Percentiles rank a stretch among this genome's conserved stretches.
Evolutionary conservation across 1,284 basidiomycete species (phyloP).

Genomic region (Tilletia caries): DNA sequence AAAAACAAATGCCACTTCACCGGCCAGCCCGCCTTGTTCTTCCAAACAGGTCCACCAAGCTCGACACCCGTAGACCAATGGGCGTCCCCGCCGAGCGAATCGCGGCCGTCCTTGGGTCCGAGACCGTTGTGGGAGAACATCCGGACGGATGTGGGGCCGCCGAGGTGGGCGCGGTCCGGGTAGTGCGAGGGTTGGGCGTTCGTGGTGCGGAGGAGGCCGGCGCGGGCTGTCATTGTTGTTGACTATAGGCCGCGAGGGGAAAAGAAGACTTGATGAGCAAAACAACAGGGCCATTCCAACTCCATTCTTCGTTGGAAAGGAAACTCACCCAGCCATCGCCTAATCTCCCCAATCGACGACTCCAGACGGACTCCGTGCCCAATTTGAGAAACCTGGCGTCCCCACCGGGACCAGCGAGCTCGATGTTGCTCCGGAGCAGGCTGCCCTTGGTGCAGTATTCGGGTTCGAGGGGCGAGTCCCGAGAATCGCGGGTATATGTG

Average conservation of each 20-base stretch:
- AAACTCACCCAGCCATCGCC: slow-evolving; percentile 16
- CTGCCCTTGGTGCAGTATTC: slow-evolving; percentile 58
- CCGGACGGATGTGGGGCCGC: slow-evolving; percentile 84
- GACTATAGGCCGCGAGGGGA: not conserved
- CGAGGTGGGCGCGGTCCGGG: slow-evolving; percentile 85
- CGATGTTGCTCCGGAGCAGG: slow-evolving; percentile 26
- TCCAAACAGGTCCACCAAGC: slow-evolving; percentile 73
- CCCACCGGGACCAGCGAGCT: slow-evolving; percentile 45
- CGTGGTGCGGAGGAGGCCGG: slow-evolving; percentile 34
- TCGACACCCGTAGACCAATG: slow-evolving; percentile 81
- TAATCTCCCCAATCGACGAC: slow-evolving; percentile 24
- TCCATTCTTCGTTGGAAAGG: not conserved
- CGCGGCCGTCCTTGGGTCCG: slow-evolving; percentile 77
- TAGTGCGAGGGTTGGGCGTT: slow-evolving; percentile 59
- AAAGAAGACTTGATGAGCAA: not conserved
- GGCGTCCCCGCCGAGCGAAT: slow-evolving; percentile 84
- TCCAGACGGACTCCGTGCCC: slow-evolving; percentile 28
- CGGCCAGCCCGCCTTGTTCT: slow-evolving; percentile 74
- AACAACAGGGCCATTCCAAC: not conserved
- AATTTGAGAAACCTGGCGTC: slow-evolving; percentile 40
- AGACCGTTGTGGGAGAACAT: slow-evolving; percentile 80
- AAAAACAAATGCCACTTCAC: slow-evolving; percentile 79
- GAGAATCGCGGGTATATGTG: slow-evolving; percentile 71
- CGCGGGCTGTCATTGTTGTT: slow-evolving; percentile 25
- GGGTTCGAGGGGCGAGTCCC: slow-evolving; percentile 62